Conservation (phyloP, 2,329 filamentous ascomycete genomes). For the Fusarium protoensiforme region DNA sequence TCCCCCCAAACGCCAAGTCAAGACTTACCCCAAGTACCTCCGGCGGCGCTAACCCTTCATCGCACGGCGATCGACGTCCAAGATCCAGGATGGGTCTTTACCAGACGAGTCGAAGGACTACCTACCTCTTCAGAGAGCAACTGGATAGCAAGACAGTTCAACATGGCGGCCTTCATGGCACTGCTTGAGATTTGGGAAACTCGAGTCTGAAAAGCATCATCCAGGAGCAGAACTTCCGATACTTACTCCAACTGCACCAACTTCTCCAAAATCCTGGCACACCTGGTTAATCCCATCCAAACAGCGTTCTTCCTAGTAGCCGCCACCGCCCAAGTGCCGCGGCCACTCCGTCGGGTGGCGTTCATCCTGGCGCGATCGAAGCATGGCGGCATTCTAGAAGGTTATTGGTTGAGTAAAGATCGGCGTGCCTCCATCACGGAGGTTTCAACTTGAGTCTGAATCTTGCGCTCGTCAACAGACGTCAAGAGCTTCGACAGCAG, state of each 20-base stretch:
- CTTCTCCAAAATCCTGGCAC: background rate
- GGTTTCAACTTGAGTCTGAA: background rate
- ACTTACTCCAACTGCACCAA: background rate
- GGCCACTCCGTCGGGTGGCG: background rate
- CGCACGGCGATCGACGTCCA: background rate
- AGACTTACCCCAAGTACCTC: background rate
- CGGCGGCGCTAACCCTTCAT: background rate
- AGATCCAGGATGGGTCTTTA: background rate
- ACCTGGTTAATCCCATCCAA: background rate
- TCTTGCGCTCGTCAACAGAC: background rate
- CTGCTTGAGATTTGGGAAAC: background rate
- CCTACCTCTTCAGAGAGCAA: background rate
- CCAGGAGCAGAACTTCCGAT: background rate
- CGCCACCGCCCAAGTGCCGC: background rate
- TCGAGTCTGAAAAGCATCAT: background rate
- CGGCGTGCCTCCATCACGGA: background rate
- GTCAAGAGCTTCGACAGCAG: background rate
- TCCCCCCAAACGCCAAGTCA: background rate
- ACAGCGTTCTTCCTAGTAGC: background rate
- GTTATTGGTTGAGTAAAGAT: background rate
- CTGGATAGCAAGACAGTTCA: background rate
- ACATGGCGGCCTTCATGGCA: background rate
- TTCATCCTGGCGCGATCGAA: background rate
- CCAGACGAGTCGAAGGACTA: background rate
- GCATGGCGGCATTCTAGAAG: background rate